Evolutionary conservation across 2,329 filamentous ascomycete genomes (phyloP).

Genomic region (Dactylellina sp.): DNA sequence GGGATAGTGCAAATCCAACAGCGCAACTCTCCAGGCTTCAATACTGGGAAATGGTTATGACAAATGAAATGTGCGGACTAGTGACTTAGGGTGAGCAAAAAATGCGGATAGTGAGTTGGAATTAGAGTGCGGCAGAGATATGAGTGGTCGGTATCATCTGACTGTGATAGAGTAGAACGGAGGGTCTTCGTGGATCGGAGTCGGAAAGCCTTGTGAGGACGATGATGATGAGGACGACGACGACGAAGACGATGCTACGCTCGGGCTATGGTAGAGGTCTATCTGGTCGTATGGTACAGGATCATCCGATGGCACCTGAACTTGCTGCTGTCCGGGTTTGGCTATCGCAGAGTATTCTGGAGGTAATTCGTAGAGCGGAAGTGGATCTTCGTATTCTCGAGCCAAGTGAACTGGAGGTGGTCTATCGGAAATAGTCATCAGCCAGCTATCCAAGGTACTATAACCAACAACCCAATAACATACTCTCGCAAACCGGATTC

Average conservation of each 20-base stretch:
- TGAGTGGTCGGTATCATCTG: slow-evolving; percentile 10
- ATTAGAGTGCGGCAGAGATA: not conserved
- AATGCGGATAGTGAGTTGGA: not conserved
- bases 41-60: not conserved
- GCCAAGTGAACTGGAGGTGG: slow-evolving; percentile 49
- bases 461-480: not conserved
- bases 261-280: slow-evolving; percentile 38
- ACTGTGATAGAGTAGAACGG: slow-evolving; percentile 46
- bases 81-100: not conserved
- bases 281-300: slow-evolving; percentile 46
- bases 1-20: not conserved
- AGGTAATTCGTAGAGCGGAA: slow-evolving; percentile 50
- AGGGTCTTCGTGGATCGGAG: slow-evolving; percentile 38
- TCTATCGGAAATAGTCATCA: slow-evolving; percentile 20
- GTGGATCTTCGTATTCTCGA: slow-evolving; percentile 46
- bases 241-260: slow-evolving; percentile 43
- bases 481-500: slow-evolving; percentile 54
- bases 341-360: slow-evolving; percentile 54
- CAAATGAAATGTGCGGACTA: not conserved
- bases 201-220: slow-evolving; percentile 16
- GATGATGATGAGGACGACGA: slow-evolving; percentile 45
- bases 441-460: not conserved
- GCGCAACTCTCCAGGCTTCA: not conserved
- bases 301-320: slow-evolving; percentile 32
- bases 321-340: slow-evolving; percentile 39